These are phyloP conservation scores for Monilinia polystroma DNA, from an alignment of 2,329 filamentous ascomycete species.

Conservation along the genomic window DNA sequence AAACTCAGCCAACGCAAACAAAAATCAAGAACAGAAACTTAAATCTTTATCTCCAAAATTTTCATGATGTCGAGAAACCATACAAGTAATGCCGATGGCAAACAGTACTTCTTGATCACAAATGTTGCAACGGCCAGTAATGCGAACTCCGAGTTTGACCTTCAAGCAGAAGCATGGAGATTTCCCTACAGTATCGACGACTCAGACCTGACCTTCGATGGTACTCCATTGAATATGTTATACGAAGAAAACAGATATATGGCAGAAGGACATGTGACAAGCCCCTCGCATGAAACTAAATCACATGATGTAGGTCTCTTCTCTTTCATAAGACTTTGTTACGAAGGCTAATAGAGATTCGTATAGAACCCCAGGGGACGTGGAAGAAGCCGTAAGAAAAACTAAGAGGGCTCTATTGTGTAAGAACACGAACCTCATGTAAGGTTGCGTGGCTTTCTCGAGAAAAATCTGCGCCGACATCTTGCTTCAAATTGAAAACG, in stretches of 20 bases:
- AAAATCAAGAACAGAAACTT: not conserved
- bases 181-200: conserved; percentile 36
- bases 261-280: conserved; percentile 28
- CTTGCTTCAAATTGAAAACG: not conserved
- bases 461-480: not conserved
- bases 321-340: not conserved
- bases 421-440: not conserved
- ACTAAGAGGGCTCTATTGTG: not conserved
- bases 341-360: not conserved
- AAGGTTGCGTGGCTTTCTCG: not conserved
- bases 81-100: conserved; percentile 13
- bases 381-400: conserved; percentile 19
- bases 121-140: conserved; percentile 15
- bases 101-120: conserved; percentile 30
- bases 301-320: not conserved
- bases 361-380: conserved; percentile 12
- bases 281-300: not conserved
- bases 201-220: conserved; percentile 37
- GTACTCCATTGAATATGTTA: conserved; percentile 38
- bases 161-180: conserved; percentile 32
- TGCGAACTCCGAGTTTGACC: conserved; percentile 27
- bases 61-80: conserved; percentile 16
- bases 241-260: conserved; percentile 36
- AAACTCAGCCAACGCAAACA: not conserved
- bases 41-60: not conserved